Percentiles rank a stretch among this genome's conserved stretches.
Evolutionary conservation across 345 rosid species (phyloP).

Genomic region (Pistacia integerrima): DNA sequence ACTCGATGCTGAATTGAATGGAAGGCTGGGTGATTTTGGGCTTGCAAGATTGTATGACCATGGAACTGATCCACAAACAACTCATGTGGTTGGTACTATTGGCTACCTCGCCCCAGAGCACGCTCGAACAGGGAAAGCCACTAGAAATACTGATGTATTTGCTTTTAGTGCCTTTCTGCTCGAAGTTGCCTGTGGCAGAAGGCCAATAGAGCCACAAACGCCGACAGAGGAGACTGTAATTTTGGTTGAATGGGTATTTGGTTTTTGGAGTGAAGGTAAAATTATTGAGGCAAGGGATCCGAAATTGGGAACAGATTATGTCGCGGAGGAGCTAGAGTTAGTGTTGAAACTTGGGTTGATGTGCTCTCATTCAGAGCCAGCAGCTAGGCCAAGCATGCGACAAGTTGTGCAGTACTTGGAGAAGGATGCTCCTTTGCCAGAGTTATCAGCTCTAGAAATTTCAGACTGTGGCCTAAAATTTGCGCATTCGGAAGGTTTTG

Average conservation of each 20-base stretch:
- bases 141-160: conserved; percentile 48
- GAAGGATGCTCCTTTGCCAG: conserved; percentile 45
- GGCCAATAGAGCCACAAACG: conserved; percentile 41
- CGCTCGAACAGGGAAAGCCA: conserved; percentile 52
- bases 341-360: conserved; percentile 60
- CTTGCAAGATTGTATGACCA: conserved; percentile 54
- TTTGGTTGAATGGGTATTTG: conserved; percentile 51
- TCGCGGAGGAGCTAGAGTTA: conserved; percentile 45
- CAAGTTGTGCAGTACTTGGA: conserved; percentile 52
- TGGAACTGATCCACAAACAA: conserved; percentile 57
- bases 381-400: conserved; percentile 58
- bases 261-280: conserved; percentile 37
- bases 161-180: conserved; percentile 62
- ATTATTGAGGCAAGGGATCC: conserved; percentile 46
- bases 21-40: conserved; percentile 65
- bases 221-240: conserved; percentile 19
- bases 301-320: conserved; percentile 37
- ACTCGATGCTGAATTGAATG: conserved; percentile 54
- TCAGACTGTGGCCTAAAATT: conserved; percentile 43
- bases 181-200: conserved; percentile 59
- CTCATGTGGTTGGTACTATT: conserved; percentile 55
- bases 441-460: conserved; percentile 35
- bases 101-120: conserved; percentile 74
- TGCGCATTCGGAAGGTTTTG: conserved; percentile 37
- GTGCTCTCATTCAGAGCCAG: conserved; percentile 52